These are phyloP conservation scores for Mortierella claussenii DNA, from an alignment of 192 early-diverging fungal genomes.

Conservation along the genomic window DNA sequence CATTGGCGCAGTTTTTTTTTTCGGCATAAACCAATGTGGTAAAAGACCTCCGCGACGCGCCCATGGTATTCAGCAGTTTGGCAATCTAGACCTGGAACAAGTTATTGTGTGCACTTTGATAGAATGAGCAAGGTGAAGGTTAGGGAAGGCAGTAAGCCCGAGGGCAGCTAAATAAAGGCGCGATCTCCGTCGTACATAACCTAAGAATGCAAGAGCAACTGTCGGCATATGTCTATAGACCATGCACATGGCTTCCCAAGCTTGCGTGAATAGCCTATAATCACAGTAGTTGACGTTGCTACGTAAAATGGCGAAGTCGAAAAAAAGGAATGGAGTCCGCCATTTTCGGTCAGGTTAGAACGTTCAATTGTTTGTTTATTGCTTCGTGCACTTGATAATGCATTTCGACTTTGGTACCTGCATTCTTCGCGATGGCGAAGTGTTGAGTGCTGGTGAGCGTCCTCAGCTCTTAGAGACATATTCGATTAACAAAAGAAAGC, in stretches of 20 bases:
- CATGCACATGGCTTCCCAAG: neutral
- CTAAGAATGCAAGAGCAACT: neutral
- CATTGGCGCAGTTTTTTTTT: neutral
- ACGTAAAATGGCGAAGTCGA: neutral
- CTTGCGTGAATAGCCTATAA: neutral
- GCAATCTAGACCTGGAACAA: too few relatives aligned
- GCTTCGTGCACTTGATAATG: too few relatives aligned
- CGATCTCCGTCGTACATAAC: neutral
- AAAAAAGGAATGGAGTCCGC: too few relatives aligned
- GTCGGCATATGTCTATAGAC: neutral
- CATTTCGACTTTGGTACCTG: too few relatives aligned
- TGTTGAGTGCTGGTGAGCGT: too few relatives aligned
- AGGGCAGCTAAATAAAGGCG: neutral
- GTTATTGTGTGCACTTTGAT: neutral
- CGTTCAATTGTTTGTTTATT: too few relatives aligned
- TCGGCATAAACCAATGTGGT: neutral
- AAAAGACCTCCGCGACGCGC: neutral
- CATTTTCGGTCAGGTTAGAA: too few relatives aligned
- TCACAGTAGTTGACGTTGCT: neutral
- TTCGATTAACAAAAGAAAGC: too few relatives aligned
- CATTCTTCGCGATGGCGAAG: too few relatives aligned
- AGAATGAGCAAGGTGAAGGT: neutral
- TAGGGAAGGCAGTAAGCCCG: neutral
- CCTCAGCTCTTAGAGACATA: too few relatives aligned
- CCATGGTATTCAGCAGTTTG: too few relatives aligned